A percentile compares a stretch with the other conserved stretches of the same genome.
These are phyloP conservation scores for Globisporangium recalcitrans DNA, from an alignment of 352 stramenopile genomes.

Conservation along the genomic window DNA sequence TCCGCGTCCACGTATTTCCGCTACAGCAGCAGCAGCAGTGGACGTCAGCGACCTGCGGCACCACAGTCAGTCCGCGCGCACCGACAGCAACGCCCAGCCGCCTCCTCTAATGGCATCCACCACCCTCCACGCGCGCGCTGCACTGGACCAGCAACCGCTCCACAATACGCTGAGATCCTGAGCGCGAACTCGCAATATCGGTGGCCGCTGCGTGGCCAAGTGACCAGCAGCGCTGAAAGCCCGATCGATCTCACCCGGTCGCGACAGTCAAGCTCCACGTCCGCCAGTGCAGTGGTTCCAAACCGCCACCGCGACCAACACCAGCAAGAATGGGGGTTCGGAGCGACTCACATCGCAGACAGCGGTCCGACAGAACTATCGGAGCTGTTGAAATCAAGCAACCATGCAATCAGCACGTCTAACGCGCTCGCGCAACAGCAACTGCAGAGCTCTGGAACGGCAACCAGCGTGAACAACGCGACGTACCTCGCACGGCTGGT, in stretches of 20 bases:
- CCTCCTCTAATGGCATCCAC: too few relatives aligned
- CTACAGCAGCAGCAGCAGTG: neutral
- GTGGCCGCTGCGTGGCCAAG: neutral
- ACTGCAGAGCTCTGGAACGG: neutral
- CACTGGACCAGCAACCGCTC: neutral
- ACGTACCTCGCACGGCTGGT: neutral
- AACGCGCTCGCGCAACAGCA: neutral
- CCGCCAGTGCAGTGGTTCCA: neutral
- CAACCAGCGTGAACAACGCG: neutral
- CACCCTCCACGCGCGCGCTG: neutral
- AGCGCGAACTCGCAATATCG: neutral
- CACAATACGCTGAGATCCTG: neutral
- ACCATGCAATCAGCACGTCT: neutral
- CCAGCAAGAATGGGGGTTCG: neutral
- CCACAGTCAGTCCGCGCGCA: neutral
- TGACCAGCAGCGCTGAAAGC: too few relatives aligned
- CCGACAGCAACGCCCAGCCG: too few relatives aligned
- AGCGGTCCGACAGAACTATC: neutral
- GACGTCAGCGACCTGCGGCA: neutral
- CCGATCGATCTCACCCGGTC: neutral
- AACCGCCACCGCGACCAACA: neutral
- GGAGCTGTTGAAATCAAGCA: neutral
- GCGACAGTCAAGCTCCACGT: neutral
- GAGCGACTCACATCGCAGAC: neutral
- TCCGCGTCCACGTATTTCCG: neutral